Evolutionary conservation across 202 grass and related monocot species (phyloP), one percentile per base, ranked within the genome.

Genomic region (Dendrocalamus latiflorus): DNA sequence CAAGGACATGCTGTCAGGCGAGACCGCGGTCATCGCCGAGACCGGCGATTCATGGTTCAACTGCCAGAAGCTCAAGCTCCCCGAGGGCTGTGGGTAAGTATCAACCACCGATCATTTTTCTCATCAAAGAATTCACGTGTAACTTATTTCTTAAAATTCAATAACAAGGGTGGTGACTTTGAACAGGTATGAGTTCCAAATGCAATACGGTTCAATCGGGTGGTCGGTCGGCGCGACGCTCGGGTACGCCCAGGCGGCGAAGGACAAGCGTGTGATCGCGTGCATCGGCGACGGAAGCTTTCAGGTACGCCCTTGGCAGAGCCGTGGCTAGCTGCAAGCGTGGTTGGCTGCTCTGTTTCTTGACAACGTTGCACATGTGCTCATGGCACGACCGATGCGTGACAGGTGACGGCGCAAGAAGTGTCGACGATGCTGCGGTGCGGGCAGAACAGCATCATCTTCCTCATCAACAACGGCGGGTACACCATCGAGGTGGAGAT

Each of bases 341-440:
- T 30, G 28, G 28, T 30, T 30, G 28, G 28, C 28, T 30, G 28
- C 28, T 14, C 66, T 74, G 65, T 70, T 49, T 72, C 55, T 55
- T 47, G 10, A 14, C 38, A 36, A 20, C 18, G 73, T 15, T 43
- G 17, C 17, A 6, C 21, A 1, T 70, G 25, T 63, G 44, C 74
- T 81, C 17, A 81, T 39, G 51, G 51, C n/a, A 12, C 6, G n/a
- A 21, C 3, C 13, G 20, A 54, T 13, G 7, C 18, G 4, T 13
- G 9, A 43, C 63, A 90, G 89, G n/a, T 92, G 63, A 92, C 90
- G 14, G 87, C 86, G 50, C 90, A 92, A 16, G 90, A 92, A 54
- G 90, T 89, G 80, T 89, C 90, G 13, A 92, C 90, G n/a, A 92
- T 92, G 90, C 77, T 89, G 39, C 90, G 90, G 50, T 92, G 90